phyloP scores from a whole-genome alignment of 2,329 filamentous ascomycete species.

The Botryotinia globosa region DNA sequence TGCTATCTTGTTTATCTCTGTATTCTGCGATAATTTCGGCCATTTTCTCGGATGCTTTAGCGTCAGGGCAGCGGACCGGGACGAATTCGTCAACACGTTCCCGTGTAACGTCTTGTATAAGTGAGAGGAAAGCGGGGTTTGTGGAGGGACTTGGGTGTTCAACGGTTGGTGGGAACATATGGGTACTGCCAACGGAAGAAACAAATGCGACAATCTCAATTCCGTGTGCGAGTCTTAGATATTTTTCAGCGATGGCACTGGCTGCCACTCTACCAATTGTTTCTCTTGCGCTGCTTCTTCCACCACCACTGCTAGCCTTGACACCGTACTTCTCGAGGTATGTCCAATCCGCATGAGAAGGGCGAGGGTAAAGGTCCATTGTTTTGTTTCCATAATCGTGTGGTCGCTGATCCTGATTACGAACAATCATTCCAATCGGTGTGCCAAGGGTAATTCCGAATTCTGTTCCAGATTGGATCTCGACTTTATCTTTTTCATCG shows the following conservation, averaged over 20 bases:
- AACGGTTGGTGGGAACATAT: constrained; percentile 70
- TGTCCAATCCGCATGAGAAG: constrained; percentile 93
- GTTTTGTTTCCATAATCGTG: constrained; percentile 87
- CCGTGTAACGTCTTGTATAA: constrained; percentile 71
- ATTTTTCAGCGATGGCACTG: constrained; percentile 91
- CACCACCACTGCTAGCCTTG: constrained; percentile 86
- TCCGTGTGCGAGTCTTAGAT: constrained; percentile 73
- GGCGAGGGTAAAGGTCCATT: constrained; percentile 88
- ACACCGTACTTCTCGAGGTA: constrained; percentile 97
- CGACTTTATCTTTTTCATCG: constrained; percentile 86
- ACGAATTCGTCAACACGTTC: constrained; percentile 75
- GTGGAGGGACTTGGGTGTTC: constrained; percentile 66
- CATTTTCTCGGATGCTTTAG: constrained; percentile 66
- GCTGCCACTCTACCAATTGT: constrained; percentile 92
- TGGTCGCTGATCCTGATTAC: constrained; percentile 90
- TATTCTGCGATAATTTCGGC: constrained; percentile 73
- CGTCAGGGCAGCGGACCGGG: constrained; percentile 84
- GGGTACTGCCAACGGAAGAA: constrained; percentile 75
- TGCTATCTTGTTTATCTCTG: constrained; percentile 78
- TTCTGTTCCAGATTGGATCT: constrained; percentile 91
- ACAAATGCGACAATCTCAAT: constrained; percentile 92
- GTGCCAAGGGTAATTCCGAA: constrained; percentile 87
- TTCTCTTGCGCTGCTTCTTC: constrained; percentile 87
- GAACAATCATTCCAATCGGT: constrained; percentile 81
- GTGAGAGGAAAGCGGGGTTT: constrained; percentile 74